Percentiles rank a stretch among this genome's conserved stretches.
phyloP scores from a whole-genome alignment of 768 basidiomycete genomes.

The Pulveroboletus ravenelii region DNA sequence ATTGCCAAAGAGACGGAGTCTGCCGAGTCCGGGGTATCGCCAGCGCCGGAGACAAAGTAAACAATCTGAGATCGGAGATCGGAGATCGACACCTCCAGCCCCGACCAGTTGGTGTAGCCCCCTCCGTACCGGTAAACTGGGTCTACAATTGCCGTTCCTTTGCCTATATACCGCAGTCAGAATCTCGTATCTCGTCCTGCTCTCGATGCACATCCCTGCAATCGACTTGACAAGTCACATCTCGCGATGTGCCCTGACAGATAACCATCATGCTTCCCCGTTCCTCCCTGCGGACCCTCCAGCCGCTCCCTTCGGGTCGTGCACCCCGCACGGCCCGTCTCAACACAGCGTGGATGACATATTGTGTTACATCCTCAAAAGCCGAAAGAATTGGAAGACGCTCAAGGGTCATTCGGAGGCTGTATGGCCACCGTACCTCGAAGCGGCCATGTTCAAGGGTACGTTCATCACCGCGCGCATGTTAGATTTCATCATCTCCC shows the following conservation, averaged over 20 bases:
- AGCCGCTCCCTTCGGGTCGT: not conserved
- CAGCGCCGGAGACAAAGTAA: slow-evolving; percentile 31
- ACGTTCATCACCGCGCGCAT: slow-evolving; percentile 12
- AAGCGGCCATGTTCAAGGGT: slow-evolving; percentile 77
- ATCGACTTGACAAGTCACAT: slow-evolving; percentile 1
- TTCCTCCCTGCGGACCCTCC: slow-evolving; percentile 4
- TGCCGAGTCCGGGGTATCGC: slow-evolving; percentile 29
- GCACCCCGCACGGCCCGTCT: slow-evolving; percentile 11
- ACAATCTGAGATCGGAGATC: slow-evolving; percentile 31
- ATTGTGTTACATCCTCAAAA: slow-evolving; percentile 60
- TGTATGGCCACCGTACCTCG: slow-evolving; percentile 77
- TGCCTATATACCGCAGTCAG: slow-evolving; percentile 19
- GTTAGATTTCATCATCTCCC: slow-evolving; percentile 11
- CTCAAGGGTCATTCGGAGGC: slow-evolving; percentile 60
- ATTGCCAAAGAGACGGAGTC: slow-evolving; percentile 16
- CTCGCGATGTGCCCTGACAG: slow-evolving; percentile 1
- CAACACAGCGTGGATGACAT: slow-evolving; percentile 42
- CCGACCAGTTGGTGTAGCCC: too few species aligned
- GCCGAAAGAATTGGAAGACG: slow-evolving; percentile 74
- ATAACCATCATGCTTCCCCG: not conserved
- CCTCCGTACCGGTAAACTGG: slow-evolving; percentile 19
- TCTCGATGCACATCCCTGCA: slow-evolving; percentile 16
- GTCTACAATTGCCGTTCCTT: slow-evolving; percentile 17
- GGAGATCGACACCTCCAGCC: slow-evolving; percentile 7
- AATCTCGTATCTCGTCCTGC: slow-evolving; percentile 1